Percentiles rank a stretch among this genome's conserved stretches.
These are phyloP conservation scores for Diaporthe ilicicola DNA, from an alignment of 2,329 filamentous ascomycete species.

Conservation along the genomic window DNA sequence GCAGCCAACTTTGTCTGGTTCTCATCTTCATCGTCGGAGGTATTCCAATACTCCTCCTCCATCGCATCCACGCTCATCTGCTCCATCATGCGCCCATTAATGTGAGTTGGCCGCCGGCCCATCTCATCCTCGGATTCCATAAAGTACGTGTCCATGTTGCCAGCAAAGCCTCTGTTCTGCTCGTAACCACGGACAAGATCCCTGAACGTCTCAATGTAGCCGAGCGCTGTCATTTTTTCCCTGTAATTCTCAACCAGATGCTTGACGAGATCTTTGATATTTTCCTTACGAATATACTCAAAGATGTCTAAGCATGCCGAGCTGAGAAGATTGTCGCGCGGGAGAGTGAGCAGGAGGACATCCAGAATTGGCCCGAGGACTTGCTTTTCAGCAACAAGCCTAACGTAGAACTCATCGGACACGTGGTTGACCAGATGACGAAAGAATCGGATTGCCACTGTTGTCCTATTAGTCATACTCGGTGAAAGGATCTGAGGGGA, in stretches of 20 bases:
- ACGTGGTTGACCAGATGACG: conserved; percentile 84
- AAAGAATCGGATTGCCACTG: conserved; percentile 93
- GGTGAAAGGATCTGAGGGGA: not conserved
- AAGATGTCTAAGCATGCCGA: conserved; percentile 96
- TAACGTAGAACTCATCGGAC: conserved; percentile 85
- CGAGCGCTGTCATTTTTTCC: conserved; percentile 77
- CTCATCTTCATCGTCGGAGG: conserved; percentile 86
- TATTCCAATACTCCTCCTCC: conserved; percentile 95
- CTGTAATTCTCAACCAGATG: conserved; percentile 87
- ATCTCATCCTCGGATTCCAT: conserved; percentile 73
- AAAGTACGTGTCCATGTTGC: conserved; percentile 72
- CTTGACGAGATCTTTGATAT: conserved; percentile 80
- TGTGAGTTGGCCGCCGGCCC: conserved; percentile 50
- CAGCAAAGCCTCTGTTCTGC: conserved; percentile 74
- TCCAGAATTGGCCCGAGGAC: conserved; percentile 86
- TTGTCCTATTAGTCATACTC: conserved; percentile 36
- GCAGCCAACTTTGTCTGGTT: conserved; percentile 50
- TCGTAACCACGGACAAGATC: conserved; percentile 81
- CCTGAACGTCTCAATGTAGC: conserved; percentile 86
- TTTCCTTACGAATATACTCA: conserved; percentile 85
- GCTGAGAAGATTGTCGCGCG: conserved; percentile 90
- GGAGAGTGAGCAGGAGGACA: conserved; percentile 84
- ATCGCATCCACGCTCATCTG: conserved; percentile 77
- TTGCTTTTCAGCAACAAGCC: conserved; percentile 81
- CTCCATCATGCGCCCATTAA: conserved; percentile 68